A percentile compares a stretch with the other conserved stretches of the same genome.
Conservation (phyloP, 441 rosid genomes). For the Jatropha multifida region DNA sequence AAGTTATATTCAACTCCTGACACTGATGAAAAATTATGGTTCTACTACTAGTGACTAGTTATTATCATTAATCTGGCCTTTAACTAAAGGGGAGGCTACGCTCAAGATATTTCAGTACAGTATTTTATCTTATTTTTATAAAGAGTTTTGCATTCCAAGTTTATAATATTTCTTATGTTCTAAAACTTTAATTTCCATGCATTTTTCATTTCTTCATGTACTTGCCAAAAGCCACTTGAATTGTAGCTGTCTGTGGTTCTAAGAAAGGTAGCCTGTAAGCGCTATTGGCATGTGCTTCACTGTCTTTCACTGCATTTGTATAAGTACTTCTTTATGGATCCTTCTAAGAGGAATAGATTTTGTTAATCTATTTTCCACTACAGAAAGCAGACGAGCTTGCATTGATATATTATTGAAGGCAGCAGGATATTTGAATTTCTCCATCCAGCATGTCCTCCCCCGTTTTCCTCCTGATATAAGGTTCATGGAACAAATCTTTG, state of each 20-base stretch:
- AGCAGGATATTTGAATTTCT: conserved; percentile 83
- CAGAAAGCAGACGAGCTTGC: conserved; percentile 75
- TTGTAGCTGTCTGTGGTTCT: not conserved
- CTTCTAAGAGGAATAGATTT: not conserved
- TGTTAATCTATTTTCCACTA: not conserved
- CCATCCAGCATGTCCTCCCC: conserved; percentile 77
- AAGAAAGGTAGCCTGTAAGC: not conserved
- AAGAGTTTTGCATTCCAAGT: not conserved
- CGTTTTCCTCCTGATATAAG: conserved; percentile 68
- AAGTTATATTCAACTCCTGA: not conserved
- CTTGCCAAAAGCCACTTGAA: not conserved
- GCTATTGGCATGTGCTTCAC: not conserved
- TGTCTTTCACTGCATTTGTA: conserved; percentile 11
- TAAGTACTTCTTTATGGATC: not conserved
- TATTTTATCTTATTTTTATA: not conserved
- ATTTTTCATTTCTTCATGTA: not conserved
- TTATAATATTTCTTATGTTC: not conserved
- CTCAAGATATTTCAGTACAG: not conserved
- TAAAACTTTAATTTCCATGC: not conserved
- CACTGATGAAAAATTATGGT: not conserved
- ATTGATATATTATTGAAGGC: conserved; percentile 85
- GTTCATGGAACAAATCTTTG: conserved; percentile 34
- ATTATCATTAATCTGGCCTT: not conserved
- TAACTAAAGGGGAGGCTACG: not conserved
- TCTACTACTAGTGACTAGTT: not conserved